Evolutionary conservation across 345 rosid genomes (phyloP).

Genomic region (Eutrema yunnanense): DNA sequence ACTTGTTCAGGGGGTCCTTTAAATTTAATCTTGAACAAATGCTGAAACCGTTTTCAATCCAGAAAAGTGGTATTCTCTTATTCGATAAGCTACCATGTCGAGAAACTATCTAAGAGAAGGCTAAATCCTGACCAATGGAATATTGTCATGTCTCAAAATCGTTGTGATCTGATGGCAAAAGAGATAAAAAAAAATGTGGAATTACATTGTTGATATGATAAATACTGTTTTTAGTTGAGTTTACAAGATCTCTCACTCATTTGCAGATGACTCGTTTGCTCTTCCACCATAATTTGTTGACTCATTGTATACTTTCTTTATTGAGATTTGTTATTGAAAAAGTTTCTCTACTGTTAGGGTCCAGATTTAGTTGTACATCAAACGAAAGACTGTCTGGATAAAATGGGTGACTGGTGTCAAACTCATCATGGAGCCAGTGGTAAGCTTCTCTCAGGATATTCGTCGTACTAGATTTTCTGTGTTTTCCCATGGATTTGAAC

Average conservation of each 20-base stretch:
- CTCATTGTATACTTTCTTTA: background rate
- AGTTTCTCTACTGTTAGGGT: slow-evolving; percentile 47
- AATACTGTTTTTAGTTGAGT: background rate
- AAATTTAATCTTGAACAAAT: background rate
- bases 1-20: background rate
- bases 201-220: background rate
- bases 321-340: background rate
- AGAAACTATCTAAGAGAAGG: background rate
- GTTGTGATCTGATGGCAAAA: background rate
- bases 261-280: background rate
- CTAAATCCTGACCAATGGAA: background rate
- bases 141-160: background rate
- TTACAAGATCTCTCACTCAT: background rate
- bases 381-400: slow-evolving; percentile 59
- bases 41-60: background rate
- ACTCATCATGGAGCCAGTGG: slow-evolving; percentile 85
- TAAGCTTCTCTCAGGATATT: slow-evolving; percentile 26
- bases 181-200: background rate
- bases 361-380: slow-evolving; percentile 92
- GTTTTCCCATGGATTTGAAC: background rate
- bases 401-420: slow-evolving; percentile 94
- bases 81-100: background rate
- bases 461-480: background rate
- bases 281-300: background rate
- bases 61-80: background rate